Conservation (phyloP, 495 filamentous ascomycete species). For the Xylaria palmicola region DNA sequence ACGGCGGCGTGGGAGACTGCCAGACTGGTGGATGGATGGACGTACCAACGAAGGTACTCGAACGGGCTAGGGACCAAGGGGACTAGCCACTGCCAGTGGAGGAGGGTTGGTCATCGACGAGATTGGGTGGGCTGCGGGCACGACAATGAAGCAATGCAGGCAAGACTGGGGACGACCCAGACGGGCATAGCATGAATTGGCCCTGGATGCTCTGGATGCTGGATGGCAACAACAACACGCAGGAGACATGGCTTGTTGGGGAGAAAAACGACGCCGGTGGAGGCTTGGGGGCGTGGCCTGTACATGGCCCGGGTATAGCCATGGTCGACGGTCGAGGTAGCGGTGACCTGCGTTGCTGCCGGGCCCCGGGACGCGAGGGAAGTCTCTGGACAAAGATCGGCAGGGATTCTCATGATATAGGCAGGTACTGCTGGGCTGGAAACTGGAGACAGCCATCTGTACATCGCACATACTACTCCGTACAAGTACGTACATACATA, state of each 20-base stretch:
- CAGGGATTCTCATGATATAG: conserved; percentile 22
- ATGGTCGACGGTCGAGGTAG: neutral
- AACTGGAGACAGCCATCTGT: neutral
- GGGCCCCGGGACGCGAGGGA: neutral
- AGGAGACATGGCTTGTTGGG: conserved; percentile 13
- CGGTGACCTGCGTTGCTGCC: conserved; percentile 6
- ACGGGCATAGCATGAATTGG: conserved; percentile 11
- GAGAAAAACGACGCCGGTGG: neutral
- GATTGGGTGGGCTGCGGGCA: conserved; percentile 28
- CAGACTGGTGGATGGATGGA: neutral
- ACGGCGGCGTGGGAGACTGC: conserved; percentile 22
- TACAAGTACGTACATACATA: no score
- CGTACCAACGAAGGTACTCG: conserved; percentile 16
- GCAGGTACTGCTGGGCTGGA: neutral
- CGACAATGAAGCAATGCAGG: conserved; percentile 35
- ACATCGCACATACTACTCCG: no score
- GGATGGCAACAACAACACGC: no score
- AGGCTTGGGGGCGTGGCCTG: no score
- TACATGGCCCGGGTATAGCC: neutral
- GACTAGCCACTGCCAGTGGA: conserved; percentile 12
- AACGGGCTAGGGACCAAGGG: no score
- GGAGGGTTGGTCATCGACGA: conserved; percentile 25
- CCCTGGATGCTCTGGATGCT: no score
- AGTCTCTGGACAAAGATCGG: conserved; percentile 19
- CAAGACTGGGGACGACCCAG: conserved; percentile 19